Conservation (phyloP, 2,329 filamentous ascomycete genomes). For the Fusarium sp. region DNA sequence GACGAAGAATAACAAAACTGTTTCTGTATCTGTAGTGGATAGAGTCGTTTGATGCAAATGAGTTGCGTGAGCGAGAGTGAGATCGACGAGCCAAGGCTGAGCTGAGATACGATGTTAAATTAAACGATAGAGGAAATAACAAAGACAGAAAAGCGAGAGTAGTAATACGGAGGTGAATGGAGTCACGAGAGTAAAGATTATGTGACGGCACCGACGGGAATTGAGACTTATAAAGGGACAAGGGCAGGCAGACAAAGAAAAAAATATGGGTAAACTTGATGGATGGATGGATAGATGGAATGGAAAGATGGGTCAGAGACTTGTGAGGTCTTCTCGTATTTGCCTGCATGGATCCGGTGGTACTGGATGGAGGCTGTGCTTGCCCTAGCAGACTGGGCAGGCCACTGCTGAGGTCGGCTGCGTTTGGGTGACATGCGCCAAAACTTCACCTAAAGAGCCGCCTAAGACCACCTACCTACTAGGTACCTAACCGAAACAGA, state of each 20-base stretch:
- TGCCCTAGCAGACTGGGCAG: not conserved
- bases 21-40: not conserved
- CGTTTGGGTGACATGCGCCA: not conserved
- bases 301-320: constrained; percentile 17
- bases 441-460: constrained; percentile 1
- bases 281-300: constrained; percentile 4
- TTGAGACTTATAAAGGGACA: constrained; percentile 32
- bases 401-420: not conserved
- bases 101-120: constrained; percentile 3
- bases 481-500: constrained; percentile 3
- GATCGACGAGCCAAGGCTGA: constrained; percentile 16
- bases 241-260: constrained; percentile 24
- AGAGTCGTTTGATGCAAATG: constrained; percentile 18
- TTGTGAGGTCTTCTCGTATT: constrained; percentile 27
- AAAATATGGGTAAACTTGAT: not conserved
- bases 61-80: constrained; percentile 29
- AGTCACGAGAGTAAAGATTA: constrained; percentile 22
- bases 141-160: constrained; percentile 25
- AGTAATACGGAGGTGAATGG: not conserved
- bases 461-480: not conserved
- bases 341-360: constrained; percentile 6
- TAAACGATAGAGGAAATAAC: constrained; percentile 12
- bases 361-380: constrained; percentile 9
- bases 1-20: not conserved
- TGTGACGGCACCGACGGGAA: constrained; percentile 9